phyloP scores from a whole-genome alignment of 495 filamentous ascomycete genomes.

The Penicillium salamii region DNA sequence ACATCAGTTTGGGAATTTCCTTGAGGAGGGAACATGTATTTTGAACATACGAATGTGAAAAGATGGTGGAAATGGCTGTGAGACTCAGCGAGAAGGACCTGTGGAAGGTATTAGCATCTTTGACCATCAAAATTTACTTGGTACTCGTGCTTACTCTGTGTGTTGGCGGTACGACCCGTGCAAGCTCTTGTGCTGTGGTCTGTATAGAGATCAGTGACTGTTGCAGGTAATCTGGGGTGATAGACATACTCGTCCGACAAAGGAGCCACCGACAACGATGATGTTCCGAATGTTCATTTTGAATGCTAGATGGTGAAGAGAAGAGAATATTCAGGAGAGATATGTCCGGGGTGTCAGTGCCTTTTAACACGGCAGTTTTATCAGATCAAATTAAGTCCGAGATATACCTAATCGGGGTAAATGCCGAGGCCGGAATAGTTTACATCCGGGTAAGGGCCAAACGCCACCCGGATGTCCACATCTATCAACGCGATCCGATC shows the following conservation, averaged over 20 bases:
- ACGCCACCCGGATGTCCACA: too few relatives aligned
- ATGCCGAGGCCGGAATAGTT: slow-evolving; percentile 18
- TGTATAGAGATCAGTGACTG: slow-evolving; percentile 11
- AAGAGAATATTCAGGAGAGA: too few relatives aligned
- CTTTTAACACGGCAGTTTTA: slow-evolving; percentile 6
- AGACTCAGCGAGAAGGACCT: slow-evolving; percentile 49
- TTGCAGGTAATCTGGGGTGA: not conserved
- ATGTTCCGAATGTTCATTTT: slow-evolving; percentile 37
- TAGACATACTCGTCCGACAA: slow-evolving; percentile 35
- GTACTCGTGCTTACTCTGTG: slow-evolving; percentile 27
- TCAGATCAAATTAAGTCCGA: slow-evolving; percentile 25
- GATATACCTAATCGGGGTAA: slow-evolving; percentile 9
- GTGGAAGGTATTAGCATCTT: not conserved
- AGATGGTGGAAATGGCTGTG: slow-evolving; percentile 55
- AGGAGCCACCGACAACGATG: slow-evolving; percentile 43
- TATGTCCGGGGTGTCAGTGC: too few relatives aligned
- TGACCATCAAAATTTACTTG: too few relatives aligned
- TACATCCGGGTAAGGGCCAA: too few relatives aligned
- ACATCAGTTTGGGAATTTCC: not conserved
- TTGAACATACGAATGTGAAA: slow-evolving; percentile 47
- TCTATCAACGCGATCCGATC: not conserved
- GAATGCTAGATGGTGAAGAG: not conserved
- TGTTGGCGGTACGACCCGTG: slow-evolving; percentile 33
- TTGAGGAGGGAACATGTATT: not conserved
- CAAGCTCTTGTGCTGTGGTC: slow-evolving; percentile 38